These are phyloP conservation scores for Ammopiptanthus mongolicus DNA, from an alignment of 306 rosid species.

Conservation along the genomic window DNA sequence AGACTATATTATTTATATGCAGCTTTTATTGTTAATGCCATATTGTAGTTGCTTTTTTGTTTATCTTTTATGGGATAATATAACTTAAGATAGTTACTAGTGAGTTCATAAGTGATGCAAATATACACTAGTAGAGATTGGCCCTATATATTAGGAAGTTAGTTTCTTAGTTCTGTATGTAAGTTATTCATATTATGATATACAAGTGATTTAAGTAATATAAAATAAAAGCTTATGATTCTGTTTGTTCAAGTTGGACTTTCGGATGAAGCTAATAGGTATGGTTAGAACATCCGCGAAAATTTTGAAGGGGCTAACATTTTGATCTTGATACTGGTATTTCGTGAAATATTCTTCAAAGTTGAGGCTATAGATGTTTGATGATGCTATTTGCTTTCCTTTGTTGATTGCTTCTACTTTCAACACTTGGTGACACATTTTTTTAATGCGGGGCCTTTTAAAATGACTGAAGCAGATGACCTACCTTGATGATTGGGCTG, in stretches of 20 bases:
- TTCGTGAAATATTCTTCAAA: not conserved
- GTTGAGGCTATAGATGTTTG: not conserved
- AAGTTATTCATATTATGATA: not conserved
- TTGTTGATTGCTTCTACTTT: not conserved
- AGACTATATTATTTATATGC: not conserved
- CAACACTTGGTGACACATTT: conserved; percentile 9
- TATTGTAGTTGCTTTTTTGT: not conserved
- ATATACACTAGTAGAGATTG: not conserved
- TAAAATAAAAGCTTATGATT: not conserved
- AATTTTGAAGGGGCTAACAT: not conserved
- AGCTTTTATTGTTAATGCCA: not conserved
- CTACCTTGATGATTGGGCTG: conserved; percentile 82
- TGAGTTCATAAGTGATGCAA: not conserved
- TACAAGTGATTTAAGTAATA: not conserved
- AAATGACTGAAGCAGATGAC: conserved; percentile 56
- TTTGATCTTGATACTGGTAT: not conserved
- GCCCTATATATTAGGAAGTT: not conserved
- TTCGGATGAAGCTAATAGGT: not conserved
- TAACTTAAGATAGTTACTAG: not conserved
- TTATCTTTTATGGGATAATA: not conserved
- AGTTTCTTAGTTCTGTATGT: not conserved
- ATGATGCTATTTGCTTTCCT: not conserved
- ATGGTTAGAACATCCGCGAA: not conserved
- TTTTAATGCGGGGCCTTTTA: conserved; percentile 26
- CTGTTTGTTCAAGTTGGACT: not conserved